Conservation (phyloP, 106 monocot genomes). For the Phalaenopsis equestris region DNA sequence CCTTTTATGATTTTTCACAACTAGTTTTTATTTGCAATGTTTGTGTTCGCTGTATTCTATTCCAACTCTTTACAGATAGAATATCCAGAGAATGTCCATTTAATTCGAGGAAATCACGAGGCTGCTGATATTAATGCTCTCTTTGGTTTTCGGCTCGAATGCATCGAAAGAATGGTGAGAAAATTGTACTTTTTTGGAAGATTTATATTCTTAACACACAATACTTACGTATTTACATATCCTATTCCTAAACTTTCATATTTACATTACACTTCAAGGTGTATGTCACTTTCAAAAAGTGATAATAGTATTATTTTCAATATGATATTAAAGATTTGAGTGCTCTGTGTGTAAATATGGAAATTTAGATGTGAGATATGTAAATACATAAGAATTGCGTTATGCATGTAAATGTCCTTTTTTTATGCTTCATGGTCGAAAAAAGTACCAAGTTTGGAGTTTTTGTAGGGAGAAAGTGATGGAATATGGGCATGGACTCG, state of each 20-base stretch:
- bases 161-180: conserved; percentile 98
- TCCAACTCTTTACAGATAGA: conserved; percentile 57
- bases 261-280: no score
- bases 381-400: no score
- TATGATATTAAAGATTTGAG: no score
- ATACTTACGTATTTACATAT: no score
- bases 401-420: no score
- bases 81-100: conserved; percentile 91
- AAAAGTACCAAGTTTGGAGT: conserved; percentile 9
- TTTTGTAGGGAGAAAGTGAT: conserved; percentile 88
- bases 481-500: conserved; percentile 99
- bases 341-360: no score
- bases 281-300: no score
- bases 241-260: no score
- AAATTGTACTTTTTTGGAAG: background rate
- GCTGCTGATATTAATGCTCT: conserved; percentile 99
- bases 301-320: no score
- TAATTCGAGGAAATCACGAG: conserved; percentile 97
- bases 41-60: conserved; percentile 1
- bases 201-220: no score
- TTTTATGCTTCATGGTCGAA: background rate
- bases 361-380: no score
- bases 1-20: background rate
- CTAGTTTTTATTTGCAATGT: background rate
- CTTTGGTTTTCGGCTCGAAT: conserved; percentile 96